phyloP scores from a whole-genome alignment of 257 asterid species.

The Solanum clarkiae region DNA sequence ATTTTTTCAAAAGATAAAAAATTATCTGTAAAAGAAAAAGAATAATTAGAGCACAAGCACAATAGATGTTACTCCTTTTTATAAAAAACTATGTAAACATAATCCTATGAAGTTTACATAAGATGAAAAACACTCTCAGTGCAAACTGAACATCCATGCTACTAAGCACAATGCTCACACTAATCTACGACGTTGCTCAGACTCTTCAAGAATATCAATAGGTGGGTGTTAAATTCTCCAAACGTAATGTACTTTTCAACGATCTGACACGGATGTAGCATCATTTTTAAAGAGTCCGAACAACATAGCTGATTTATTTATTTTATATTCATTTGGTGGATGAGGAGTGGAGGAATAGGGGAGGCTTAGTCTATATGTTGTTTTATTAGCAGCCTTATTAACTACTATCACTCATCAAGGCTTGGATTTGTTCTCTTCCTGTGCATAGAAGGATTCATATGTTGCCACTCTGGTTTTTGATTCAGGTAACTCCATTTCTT shows the following conservation, averaged over 20 bases:
- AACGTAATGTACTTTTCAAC: no score
- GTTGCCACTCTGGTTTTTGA: slow-evolving; percentile 34
- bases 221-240: no score
- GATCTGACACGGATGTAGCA: no score
- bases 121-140: neutral
- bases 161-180: neutral
- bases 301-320: neutral
- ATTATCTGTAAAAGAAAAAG: no score
- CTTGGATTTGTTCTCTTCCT: slow-evolving; percentile 1
- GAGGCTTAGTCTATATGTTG: neutral
- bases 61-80: neutral
- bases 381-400: neutral
- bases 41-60: neutral
- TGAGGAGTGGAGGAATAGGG: neutral
- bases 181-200: no score
- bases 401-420: neutral
- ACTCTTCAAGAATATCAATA: no score
- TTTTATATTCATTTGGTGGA: neutral
- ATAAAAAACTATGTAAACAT: neutral
- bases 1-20: no score
- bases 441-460: slow-evolving; percentile 31
- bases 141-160: no score
- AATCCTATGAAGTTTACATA: neutral
- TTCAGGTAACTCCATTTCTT: slow-evolving; percentile 37
- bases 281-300: no score